Base-by-base conservation (phyloP, 768 basidiomycete species). In the Auricularia sp. region DNA sequence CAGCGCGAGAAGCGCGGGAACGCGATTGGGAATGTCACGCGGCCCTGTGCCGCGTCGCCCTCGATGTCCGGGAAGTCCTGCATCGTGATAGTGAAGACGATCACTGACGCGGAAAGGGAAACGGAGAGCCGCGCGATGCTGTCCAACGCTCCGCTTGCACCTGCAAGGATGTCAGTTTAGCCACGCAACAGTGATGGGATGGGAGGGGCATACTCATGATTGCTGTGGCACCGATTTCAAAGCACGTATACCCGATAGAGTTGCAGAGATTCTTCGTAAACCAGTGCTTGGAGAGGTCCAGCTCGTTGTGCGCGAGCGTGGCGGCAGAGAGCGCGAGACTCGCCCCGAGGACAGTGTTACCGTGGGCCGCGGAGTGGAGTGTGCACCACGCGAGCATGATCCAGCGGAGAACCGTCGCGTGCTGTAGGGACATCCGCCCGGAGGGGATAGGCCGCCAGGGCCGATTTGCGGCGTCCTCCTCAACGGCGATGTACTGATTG, bases 1-100 rank as follows among this genome's bases (percentile, higher is more conserved):
- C 64, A 59, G 13, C 67, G 24, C 13, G 67, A 68, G 16, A 62
- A 61, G 8, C 44, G 24, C 3, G 82, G 82, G 39, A 77, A 75
- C 37, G 76, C 74, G 62, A 83, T 79, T 1, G 81, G 81, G 29
- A 83, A 68, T 0, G 81, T 83, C 1, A 71, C 24, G 3, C 81
- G 74, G 0, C 78, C 78, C 0, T 72, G 71, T n/a, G 72, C 61
- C 3, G 69, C 68, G 61, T 82, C 82, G 0, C 81, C 81, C n/a
- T 73, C 71, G 14, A 76, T 68, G 63, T 83, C 82, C 35, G 78
- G 73, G 65, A 79, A 83, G 65, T 83, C 82, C 69, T 82, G 79
- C 2, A 79, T 39, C n/a, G 44, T 45, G 34, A 62, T 62, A 18
- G 61, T 61, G 44, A 64, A 61, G 35, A 36, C 51, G 45, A 54